Evolutionary conservation across 176 grass and related monocot species (phyloP), one percentile per base, ranked within the genome.

Genomic region (Ensete glaucum): DNA sequence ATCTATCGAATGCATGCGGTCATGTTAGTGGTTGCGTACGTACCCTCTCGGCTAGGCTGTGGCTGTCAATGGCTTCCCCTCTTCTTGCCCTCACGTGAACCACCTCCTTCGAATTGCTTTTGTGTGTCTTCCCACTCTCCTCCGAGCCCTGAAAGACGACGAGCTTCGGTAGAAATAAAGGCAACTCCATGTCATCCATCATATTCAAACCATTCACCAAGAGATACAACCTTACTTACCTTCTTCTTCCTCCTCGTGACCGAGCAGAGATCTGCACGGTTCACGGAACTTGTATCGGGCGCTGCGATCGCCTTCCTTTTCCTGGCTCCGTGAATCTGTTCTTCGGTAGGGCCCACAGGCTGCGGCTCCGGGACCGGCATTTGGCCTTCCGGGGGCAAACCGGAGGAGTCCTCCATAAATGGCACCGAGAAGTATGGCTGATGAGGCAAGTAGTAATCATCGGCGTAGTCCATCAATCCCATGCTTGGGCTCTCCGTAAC

Each of bases 11-110:
- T 25, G 24, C 22, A 17, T 9, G 11, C 6, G 17, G 3, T 62
- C 7, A 54, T 54, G 19, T 27, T 56, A 9, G 17, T 20, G 54
- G 21, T 67, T 69, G 13, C 24, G 11, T 67, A 12, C 77, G 57
- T 70, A 79, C 77, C 65, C 77, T 79, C 52, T 79, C 77, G 9
- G 77, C 77, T 15, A 77, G 27, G 17, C 74, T 77, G 57, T 77
- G 74, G 48, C 19, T 77, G 58, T 77, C 74, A 64, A 58, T 79
- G 19, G 77, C 77, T 49, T 79, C 65, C 10, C 77, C 77, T 79
- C 77, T 79, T 69, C 52, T 79, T 49, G 77, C 77, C 24, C 77
- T 79, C 16, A 70, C 65, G 69, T 79, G 77, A 57, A 79, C 65
- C 65, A 79, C 64, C 52, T 79, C 64, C 52, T 57, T 69, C 15